phyloP scores from a whole-genome alignment of 331 rosid species.

The Stylosanthes scabra region DNA sequence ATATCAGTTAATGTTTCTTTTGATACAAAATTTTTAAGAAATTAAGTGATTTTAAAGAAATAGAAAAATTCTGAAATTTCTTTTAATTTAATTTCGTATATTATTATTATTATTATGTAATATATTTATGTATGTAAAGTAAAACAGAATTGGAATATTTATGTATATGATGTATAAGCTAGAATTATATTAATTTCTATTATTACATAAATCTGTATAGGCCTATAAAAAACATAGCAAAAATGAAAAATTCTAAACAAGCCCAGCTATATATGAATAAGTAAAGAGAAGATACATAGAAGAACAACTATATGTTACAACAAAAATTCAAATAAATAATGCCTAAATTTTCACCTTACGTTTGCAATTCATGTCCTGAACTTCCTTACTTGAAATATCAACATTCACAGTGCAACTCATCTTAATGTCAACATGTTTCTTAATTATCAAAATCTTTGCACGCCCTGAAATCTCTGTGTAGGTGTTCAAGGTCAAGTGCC shows the following conservation, averaged over 20 bases:
- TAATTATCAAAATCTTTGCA: conserved; percentile 55
- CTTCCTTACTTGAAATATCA: conserved; percentile 46
- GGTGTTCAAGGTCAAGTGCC: conserved; percentile 47
- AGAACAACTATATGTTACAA: not conserved
- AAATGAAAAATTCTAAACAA: not conserved
- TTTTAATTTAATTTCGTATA: too few species aligned
- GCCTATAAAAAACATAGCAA: not conserved
- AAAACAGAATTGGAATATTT: not conserved
- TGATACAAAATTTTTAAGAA: too few species aligned
- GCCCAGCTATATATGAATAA: not conserved
- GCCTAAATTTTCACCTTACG: conserved; percentile 55
- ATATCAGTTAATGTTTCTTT: too few species aligned
- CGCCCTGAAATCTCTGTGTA: conserved; percentile 59
- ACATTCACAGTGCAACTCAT: conserved; percentile 58
- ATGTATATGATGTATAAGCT: not conserved
- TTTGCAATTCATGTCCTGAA: conserved; percentile 56
- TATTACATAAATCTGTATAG: not conserved
- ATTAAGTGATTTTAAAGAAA: too few species aligned
- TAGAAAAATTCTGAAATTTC: too few species aligned
- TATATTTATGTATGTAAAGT: too few species aligned
- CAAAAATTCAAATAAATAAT: not conserved
- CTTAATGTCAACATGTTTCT: conserved; percentile 56
- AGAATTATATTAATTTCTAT: not conserved
- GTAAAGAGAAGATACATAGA: not conserved
- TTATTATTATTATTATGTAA: not conserved